phyloP scores from a whole-genome alignment of 2,329 filamentous ascomycete species.

The Fusarium nanum region DNA sequence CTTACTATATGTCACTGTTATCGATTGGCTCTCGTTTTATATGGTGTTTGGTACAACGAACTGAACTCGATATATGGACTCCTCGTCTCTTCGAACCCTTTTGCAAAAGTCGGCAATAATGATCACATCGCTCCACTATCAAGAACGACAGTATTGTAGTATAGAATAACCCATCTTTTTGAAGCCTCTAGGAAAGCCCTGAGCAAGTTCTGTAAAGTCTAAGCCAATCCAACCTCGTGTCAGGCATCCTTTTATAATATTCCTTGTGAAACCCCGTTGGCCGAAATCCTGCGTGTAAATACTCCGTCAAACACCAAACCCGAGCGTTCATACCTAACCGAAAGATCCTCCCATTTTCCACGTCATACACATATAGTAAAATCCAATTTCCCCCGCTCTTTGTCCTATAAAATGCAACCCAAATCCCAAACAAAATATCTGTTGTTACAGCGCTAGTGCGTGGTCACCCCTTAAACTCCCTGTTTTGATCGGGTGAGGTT shows the following conservation, averaged over 20 bases:
- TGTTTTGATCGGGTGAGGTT: slow-evolving; percentile 22
- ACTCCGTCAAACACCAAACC: slow-evolving; percentile 17
- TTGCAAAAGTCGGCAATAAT: not conserved
- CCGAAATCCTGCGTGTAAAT: slow-evolving; percentile 8
- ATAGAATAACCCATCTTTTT: not conserved
- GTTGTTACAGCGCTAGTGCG: slow-evolving; percentile 8
- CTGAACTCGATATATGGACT: not conserved
- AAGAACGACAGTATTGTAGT: not conserved
- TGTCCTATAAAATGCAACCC: slow-evolving; percentile 19
- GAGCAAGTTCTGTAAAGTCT: not conserved
- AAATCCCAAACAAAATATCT: not conserved
- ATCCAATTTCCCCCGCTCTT: slow-evolving; percentile 4
- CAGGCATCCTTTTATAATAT: not conserved
- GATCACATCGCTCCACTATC: not conserved
- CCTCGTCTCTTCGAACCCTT: not conserved
- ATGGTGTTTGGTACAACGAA: not conserved
- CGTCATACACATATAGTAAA: slow-evolving; percentile 25
- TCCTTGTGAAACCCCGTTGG: not conserved
- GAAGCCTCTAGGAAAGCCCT: not conserved
- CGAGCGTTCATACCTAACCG: slow-evolving; percentile 11
- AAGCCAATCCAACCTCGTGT: not conserved
- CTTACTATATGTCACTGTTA: not conserved
- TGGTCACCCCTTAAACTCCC: slow-evolving; percentile 20
- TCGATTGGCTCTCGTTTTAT: not conserved
- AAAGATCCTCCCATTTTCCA: slow-evolving; percentile 18